Conservation (phyloP, 139 green algal genomes). For the Chlamydomonas incerta region DNA sequence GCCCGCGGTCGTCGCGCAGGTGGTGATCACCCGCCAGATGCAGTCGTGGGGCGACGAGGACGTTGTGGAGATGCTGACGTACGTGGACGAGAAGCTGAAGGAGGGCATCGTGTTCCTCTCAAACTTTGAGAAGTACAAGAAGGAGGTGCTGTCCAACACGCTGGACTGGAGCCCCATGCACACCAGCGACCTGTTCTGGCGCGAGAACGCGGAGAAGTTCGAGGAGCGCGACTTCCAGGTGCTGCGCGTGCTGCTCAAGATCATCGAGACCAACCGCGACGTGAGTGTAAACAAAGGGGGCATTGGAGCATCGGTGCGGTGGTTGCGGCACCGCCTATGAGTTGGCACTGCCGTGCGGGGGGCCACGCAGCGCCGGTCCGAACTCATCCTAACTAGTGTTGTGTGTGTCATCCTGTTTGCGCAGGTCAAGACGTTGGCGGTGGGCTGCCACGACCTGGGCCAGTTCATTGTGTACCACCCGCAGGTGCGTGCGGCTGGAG, state of each 20-base stretch:
- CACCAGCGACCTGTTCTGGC: slow-evolving; percentile 79
- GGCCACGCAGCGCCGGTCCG: too few species aligned
- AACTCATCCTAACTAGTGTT: too few species aligned
- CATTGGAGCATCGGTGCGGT: too few species aligned
- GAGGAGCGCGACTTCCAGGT: slow-evolving; percentile 95
- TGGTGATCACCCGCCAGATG: slow-evolving; percentile 28
- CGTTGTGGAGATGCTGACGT: slow-evolving; percentile 82
- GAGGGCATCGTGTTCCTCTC: slow-evolving; percentile 81
- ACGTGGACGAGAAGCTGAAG: slow-evolving; percentile 81
- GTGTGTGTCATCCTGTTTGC: too few species aligned
- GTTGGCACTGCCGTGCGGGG: not conserved
- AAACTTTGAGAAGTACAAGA: slow-evolving; percentile 90
- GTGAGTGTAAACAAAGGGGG: too few species aligned
- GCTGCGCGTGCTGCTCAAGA: slow-evolving; percentile 88
- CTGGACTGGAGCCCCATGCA: slow-evolving; percentile 93
- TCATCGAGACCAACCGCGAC: slow-evolving; percentile 88
- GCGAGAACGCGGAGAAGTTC: slow-evolving; percentile 88
- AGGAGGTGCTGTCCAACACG: slow-evolving; percentile 78
- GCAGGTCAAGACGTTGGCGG: slow-evolving; percentile 81
- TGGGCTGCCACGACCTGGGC: slow-evolving; percentile 93
- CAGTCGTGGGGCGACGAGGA: slow-evolving; percentile 94
- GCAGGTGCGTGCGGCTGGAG: slow-evolving; percentile 52
- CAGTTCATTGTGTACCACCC: slow-evolving; percentile 89
- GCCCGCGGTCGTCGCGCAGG: too few species aligned
- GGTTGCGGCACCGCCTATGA: too few species aligned